Conservation (phyloP, 1,284 basidiomycete genomes). For the Flammula alnicola region DNA sequence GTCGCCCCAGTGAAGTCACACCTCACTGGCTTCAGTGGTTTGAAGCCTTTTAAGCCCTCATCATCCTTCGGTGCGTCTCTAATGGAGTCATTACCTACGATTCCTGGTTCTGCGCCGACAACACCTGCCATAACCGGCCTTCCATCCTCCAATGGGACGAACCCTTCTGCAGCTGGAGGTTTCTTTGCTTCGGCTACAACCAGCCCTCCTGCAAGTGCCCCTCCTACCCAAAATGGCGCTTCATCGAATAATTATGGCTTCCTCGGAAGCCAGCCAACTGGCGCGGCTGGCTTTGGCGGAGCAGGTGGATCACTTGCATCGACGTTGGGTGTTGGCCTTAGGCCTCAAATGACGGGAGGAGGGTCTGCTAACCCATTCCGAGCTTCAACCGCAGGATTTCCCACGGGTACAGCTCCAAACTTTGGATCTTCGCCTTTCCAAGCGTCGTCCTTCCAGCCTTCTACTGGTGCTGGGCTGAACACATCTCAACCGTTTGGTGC, state of each 20-base stretch:
- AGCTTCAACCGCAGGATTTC: conserved; percentile 48
- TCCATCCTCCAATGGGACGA: too few species aligned
- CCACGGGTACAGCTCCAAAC: conserved; percentile 15
- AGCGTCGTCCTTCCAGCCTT: conserved; percentile 18
- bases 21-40: conserved; percentile 78
- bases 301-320: conserved; percentile 22
- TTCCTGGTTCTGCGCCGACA: conserved; percentile 59
- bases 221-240: conserved; percentile 3
- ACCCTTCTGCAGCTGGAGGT: conserved; percentile 8
- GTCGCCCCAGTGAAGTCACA: conserved; percentile 66
- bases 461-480: conserved; percentile 6
- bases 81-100: conserved; percentile 77
- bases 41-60: conserved; percentile 92
- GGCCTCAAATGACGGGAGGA: conserved; percentile 77
- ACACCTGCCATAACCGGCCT: conserved; percentile 48
- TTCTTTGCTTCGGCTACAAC: conserved; percentile 16
- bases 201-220: conserved; percentile 2
- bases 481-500: conserved; percentile 17
- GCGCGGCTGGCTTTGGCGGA: conserved; percentile 34
- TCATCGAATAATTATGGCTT: conserved; percentile 16
- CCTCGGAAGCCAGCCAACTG: conserved; percentile 22
- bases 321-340: conserved; percentile 61
- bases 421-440: conserved; percentile 16
- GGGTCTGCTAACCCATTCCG: conserved; percentile 79
- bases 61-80: conserved; percentile 87